A percentile compares a stretch with the other conserved stretches of the same genome.
Evolutionary conservation across 2,329 filamentous ascomycete species (phyloP).

Genomic region (Trichoderma guizhouense): DNA sequence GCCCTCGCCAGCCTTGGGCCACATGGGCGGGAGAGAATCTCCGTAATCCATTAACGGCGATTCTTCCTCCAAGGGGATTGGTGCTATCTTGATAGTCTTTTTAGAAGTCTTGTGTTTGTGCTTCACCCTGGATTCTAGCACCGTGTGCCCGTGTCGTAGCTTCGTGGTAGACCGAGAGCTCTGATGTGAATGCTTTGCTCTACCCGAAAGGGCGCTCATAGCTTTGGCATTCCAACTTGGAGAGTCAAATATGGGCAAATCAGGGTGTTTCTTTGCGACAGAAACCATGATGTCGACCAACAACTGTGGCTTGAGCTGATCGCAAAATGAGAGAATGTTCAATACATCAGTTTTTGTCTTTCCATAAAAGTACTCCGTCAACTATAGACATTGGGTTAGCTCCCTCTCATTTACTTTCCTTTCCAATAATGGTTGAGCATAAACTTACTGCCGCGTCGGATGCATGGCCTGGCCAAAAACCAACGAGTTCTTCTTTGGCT

Average conservation of each 20-base stretch:
- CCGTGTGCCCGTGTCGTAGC: slow-evolving; percentile 31
- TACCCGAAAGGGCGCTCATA: slow-evolving; percentile 4
- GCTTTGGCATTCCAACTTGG: slow-evolving; percentile 38
- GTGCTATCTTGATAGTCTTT: slow-evolving; percentile 32
- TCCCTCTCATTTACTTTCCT: background rate
- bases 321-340: slow-evolving; percentile 40
- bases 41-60: slow-evolving; percentile 30
- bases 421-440: background rate
- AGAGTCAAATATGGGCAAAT: slow-evolving; percentile 41
- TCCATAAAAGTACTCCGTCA: slow-evolving; percentile 38
- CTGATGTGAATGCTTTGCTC: slow-evolving; percentile 11
- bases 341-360: slow-evolving; percentile 39
- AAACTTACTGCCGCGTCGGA: slow-evolving; percentile 34
- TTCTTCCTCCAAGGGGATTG: slow-evolving; percentile 28
- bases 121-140: slow-evolving; percentile 28
- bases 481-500: slow-evolving; percentile 37
- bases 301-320: slow-evolving; percentile 40
- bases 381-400: slow-evolving; percentile 26
- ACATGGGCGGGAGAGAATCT: slow-evolving; percentile 37
- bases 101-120: slow-evolving; percentile 33
- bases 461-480: slow-evolving; percentile 36
- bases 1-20: slow-evolving; percentile 39
- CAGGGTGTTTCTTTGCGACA: slow-evolving; percentile 41
- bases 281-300: slow-evolving; percentile 41
- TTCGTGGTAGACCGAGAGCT: background rate